phyloP scores from a whole-genome alignment of 305 asterid species.

The Fraxinus albicans region DNA sequence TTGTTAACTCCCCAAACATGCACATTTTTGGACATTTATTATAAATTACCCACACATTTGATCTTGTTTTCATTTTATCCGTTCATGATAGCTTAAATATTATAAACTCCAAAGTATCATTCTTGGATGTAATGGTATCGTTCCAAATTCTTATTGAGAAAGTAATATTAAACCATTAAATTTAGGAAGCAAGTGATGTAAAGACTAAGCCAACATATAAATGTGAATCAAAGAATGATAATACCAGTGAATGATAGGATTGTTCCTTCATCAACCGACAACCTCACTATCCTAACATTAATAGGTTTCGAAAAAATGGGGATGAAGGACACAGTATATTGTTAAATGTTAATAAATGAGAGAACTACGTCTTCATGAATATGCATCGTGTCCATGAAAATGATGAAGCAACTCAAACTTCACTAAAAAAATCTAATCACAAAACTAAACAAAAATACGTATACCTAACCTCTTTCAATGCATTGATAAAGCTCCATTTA shows the following conservation, averaged over 20 bases:
- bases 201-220: not conserved
- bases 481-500: too few relatives aligned
- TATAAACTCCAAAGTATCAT: too few relatives aligned
- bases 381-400: constrained; percentile 5
- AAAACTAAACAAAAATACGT: constrained; percentile 23
- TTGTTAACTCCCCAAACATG: too few relatives aligned
- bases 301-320: not conserved
- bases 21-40: not conserved
- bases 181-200: not conserved
- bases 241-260: not conserved
- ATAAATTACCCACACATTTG: not conserved
- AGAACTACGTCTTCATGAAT: not conserved
- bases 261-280: not conserved
- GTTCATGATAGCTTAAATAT: too few relatives aligned
- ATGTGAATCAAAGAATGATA: not conserved
- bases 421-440: constrained; percentile 10
- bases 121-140: not conserved
- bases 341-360: not conserved
- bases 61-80: not conserved
- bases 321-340: not conserved
- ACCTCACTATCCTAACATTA: not conserved
- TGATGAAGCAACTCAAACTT: constrained; percentile 4
- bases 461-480: constrained; percentile 64
- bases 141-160: not conserved
- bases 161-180: not conserved